phyloP scores from a whole-genome alignment of 2,329 filamentous ascomycete species.

The Diaporthe citriasiana region DNA sequence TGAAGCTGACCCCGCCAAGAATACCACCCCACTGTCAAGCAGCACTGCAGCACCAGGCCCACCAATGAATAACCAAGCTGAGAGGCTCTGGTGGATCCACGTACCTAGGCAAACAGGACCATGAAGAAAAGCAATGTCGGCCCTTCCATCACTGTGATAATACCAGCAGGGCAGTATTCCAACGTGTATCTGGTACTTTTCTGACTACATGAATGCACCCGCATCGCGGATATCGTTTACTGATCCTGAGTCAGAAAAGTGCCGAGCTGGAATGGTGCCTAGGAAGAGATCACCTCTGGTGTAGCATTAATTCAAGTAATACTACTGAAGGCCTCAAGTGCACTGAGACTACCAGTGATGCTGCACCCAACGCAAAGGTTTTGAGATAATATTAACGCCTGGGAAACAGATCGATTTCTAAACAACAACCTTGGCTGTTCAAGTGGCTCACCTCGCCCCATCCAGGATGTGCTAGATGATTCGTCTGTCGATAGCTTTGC shows the following conservation, averaged over 20 bases:
- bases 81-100: background rate
- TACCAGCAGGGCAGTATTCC: background rate
- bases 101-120: background rate
- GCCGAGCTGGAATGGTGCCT: background rate
- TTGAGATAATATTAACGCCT: too few species aligned
- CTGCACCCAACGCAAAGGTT: too few species aligned
- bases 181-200: background rate
- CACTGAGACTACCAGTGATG: too few species aligned
- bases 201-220: background rate
- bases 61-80: slow-evolving; percentile 9
- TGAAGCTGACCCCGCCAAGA: slow-evolving; percentile 29
- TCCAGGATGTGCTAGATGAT: too few species aligned
- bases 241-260: too few species aligned
- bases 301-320: too few species aligned
- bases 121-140: background rate
- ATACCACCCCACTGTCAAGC: slow-evolving; percentile 12
- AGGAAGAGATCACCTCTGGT: background rate
- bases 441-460: background rate
- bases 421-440: background rate
- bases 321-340: background rate
- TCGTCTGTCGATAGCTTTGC: too few species aligned
- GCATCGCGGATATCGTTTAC: too few species aligned
- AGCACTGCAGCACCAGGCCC: background rate
- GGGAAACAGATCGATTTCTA: background rate
- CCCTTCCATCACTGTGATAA: background rate